Evolutionary conservation across 2,329 filamentous ascomycete genomes (phyloP), one percentile per base, ranked within the genome.

Genomic region (Venturia effusa): DNA sequence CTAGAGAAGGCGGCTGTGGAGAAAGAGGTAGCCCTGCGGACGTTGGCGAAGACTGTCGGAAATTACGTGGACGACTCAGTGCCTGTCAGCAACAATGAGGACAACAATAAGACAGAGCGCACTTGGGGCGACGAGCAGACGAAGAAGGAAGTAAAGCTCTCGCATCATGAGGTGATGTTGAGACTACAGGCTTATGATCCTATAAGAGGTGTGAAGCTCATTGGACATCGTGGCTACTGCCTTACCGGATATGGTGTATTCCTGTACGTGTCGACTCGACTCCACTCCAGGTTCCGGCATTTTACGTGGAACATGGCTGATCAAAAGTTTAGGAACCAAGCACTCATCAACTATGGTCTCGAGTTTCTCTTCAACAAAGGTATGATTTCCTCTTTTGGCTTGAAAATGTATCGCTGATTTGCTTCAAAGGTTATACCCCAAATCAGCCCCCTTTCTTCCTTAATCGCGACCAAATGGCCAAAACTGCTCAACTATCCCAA

Each of bases 401-500:
- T 22, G 17, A n/a, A 22, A 30, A 34, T 22, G 4, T n/a, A 13
- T 57, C 22, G 51, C 51, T 57, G n/a, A 57, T 4, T 7, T 34
- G n/a, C 45, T 19, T 57, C 27, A 15, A 4, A 57, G 92, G 65
- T 62, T 76, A 76, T 69, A 73, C 68, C 61, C 71, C 75, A 34
- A 76, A 74, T 64, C 90, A 94, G 72, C 88, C 93, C 1, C 92
- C 92, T 1, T 92, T 91, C 73, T 95, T 99, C 81, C 96, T 97
- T 90, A 84, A 93, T 67, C 89, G 90, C 76, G 90, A 96, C 61
- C 88, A 91, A 75, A 99, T 99, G 94, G 92, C 89, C 66, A 97
- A 97, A 82, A 99, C 94, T 0, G 94, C 94, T 2, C 94, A 99
- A 78, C 85, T 99, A 32, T 92, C 94, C 69, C 90, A 97, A 72